A percentile compares a stretch with the other conserved stretches of the same genome.
These are phyloP conservation scores for Nakazawaea siamensis DNA, from an alignment of 805 yeast genomes.

Conservation along the genomic window DNA sequence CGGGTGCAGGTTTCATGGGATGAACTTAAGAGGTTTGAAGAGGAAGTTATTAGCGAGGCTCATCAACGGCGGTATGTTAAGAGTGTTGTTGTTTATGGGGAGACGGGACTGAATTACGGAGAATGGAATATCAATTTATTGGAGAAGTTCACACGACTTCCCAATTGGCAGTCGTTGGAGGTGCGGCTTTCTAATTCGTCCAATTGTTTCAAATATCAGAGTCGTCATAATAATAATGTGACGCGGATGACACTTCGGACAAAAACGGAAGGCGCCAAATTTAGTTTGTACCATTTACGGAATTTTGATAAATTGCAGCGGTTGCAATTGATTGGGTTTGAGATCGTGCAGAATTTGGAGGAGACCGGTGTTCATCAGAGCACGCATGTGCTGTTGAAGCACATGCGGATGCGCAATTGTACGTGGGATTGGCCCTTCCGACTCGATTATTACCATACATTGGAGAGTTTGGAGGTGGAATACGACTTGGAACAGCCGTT, in stretches of 20 bases:
- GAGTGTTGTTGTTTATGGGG: constrained; percentile 1
- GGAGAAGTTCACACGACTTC: constrained; percentile 13
- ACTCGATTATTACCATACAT: constrained; percentile 21
- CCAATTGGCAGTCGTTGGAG: constrained; percentile 16
- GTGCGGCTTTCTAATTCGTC: constrained; percentile 22
- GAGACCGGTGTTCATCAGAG: constrained; percentile 29
- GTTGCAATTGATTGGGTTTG: constrained; percentile 30
- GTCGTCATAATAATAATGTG: constrained; percentile 10
- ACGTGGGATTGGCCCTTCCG: constrained; percentile 53
- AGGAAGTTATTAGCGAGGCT: background rate
- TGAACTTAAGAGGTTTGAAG: constrained; percentile 1
- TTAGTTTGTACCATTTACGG: constrained; percentile 35
- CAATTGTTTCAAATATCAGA: constrained; percentile 25
- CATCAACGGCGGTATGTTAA: background rate
- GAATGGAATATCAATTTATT: constrained; percentile 14
- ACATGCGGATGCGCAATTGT: constrained; percentile 32
- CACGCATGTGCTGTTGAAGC: constrained; percentile 16
- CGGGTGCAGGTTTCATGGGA: constrained; percentile 4
- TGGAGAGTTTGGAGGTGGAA: constrained; percentile 17
- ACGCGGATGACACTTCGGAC: constrained; percentile 17
- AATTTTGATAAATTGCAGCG: constrained; percentile 25
- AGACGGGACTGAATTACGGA: constrained; percentile 11
- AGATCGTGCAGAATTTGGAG: constrained; percentile 16
- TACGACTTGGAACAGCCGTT: constrained; percentile 21
- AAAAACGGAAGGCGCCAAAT: constrained; percentile 18